These are phyloP conservation scores for Plasmodium billcollinsi DNA, from an alignment of 169 alveolate species.

Conservation along the genomic window DNA sequence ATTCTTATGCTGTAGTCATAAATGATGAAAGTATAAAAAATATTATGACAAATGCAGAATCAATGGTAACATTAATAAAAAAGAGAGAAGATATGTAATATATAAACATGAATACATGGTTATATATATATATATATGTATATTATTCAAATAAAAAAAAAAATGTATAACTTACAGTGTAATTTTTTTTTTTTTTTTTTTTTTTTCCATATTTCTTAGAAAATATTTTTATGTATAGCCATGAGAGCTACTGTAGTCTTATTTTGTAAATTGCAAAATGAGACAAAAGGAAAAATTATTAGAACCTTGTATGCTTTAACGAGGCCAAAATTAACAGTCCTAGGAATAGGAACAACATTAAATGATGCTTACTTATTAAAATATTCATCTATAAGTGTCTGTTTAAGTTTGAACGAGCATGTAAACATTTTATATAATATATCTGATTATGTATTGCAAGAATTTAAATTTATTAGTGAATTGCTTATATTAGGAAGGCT, in stretches of 20 bases:
- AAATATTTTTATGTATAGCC: constrained; percentile 57
- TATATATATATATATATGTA: constrained; percentile 1
- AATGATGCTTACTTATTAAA: constrained; percentile 68
- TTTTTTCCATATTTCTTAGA: constrained; percentile 7
- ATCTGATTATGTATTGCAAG: constrained; percentile 70
- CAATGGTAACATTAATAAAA: constrained; percentile 52
- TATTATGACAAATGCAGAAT: constrained; percentile 78
- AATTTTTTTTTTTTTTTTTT: background rate
- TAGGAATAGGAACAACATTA: constrained; percentile 69
- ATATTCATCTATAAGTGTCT: constrained; percentile 70
- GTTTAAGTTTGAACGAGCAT: constrained; percentile 57
- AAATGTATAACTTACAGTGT: background rate
- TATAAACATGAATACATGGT: no score
- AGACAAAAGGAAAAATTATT: constrained; percentile 61
- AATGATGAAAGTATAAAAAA: constrained; percentile 49
- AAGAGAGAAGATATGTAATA: no score
- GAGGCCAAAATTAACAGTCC: constrained; percentile 34
- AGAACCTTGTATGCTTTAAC: constrained; percentile 40
- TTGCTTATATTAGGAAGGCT: constrained; percentile 65
- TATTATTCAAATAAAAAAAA: background rate
- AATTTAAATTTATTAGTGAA: constrained; percentile 58
- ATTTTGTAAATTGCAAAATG: constrained; percentile 68
- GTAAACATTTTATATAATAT: constrained; percentile 42
- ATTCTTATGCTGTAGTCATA: constrained; percentile 59
- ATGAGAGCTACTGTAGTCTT: constrained; percentile 67